These are phyloP conservation scores for Emmonsia crescens DNA, from an alignment of 2,329 filamentous ascomycete genomes.

Conservation along the genomic window DNA sequence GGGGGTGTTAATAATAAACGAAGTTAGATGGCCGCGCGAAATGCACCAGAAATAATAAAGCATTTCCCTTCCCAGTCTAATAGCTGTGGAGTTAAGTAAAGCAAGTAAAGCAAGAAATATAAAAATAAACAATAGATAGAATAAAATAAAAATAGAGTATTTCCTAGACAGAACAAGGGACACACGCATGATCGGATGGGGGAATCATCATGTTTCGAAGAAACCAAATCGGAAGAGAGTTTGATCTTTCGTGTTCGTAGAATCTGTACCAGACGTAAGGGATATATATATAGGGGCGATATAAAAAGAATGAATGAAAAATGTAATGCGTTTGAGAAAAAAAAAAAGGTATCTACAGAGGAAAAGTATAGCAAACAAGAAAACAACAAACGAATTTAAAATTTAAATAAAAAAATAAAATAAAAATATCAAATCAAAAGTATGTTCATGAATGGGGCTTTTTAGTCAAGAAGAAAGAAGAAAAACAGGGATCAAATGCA, in stretches of 20 bases:
- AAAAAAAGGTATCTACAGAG: slow-evolving; percentile 2
- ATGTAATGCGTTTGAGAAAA: background rate
- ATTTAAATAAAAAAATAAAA: slow-evolving; percentile 4
- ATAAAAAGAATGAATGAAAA: slow-evolving; percentile 2
- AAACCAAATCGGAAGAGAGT: background rate
- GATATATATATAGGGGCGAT: slow-evolving; percentile 7
- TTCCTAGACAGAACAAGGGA: background rate
- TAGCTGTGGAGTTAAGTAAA: background rate
- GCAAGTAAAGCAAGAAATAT: background rate
- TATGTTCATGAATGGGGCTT: slow-evolving; percentile 2
- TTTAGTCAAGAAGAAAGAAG: background rate
- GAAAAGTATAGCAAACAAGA: background rate
- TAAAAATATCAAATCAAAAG: slow-evolving; percentile 14
- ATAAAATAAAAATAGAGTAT: background rate
- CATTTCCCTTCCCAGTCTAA: background rate
- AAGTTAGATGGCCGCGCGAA: slow-evolving; percentile 17
- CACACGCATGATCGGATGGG: background rate
- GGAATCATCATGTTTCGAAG: background rate
- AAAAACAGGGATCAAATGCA: background rate
- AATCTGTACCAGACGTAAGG: background rate
- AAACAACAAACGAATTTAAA: background rate
- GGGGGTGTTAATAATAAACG: slow-evolving; percentile 7
- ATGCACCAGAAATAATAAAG: slow-evolving; percentile 5
- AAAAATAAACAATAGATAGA: too few species aligned
- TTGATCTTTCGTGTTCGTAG: background rate